These are phyloP conservation scores for Zymoseptoria pseudotritici DNA, from an alignment of 2,329 filamentous ascomycete species.

Conservation along the genomic window DNA sequence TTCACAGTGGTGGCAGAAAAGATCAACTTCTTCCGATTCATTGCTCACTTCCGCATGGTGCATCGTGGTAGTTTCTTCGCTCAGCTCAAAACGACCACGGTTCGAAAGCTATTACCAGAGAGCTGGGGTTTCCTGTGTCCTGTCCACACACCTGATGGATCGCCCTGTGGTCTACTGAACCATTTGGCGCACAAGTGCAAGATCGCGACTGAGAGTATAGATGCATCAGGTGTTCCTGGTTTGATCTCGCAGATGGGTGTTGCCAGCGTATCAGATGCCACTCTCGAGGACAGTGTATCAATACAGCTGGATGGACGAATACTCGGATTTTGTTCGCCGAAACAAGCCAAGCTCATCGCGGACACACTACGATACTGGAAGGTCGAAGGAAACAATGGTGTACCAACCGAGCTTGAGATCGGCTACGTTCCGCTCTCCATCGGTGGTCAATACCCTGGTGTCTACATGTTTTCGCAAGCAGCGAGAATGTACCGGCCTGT, in stretches of 20 bases:
- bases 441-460: slow-evolving; percentile 89
- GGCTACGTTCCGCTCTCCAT: slow-evolving; percentile 82
- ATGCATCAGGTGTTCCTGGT: slow-evolving; percentile 66
- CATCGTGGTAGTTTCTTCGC: slow-evolving; percentile 99
- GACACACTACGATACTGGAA: slow-evolving; percentile 94
- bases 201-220: slow-evolving; percentile 67
- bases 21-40: slow-evolving; percentile 97
- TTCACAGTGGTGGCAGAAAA: slow-evolving; percentile 97
- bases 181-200: slow-evolving; percentile 93
- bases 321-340: slow-evolving; percentile 81
- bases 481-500: slow-evolving; percentile 85
- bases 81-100: slow-evolving; percentile 91
- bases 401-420: slow-evolving; percentile 81
- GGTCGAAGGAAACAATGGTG: slow-evolving; percentile 72
- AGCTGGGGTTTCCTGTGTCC: slow-evolving; percentile 98
- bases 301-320: slow-evolving; percentile 87
- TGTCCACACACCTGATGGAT: slow-evolving; percentile 93
- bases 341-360: slow-evolving; percentile 70
- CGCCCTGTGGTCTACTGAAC: slow-evolving; percentile 88
- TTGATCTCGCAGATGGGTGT: slow-evolving; percentile 75
- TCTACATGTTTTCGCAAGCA: slow-evolving; percentile 85
- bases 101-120: slow-evolving; percentile 89
- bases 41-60: slow-evolving; percentile 98
- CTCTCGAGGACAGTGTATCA: slow-evolving; percentile 73
- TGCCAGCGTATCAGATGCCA: slow-evolving; percentile 65